These are phyloP conservation scores for Exutisphaerella laricina DNA, from an alignment of 2,329 filamentous ascomycete species.

Conservation along the genomic window DNA sequence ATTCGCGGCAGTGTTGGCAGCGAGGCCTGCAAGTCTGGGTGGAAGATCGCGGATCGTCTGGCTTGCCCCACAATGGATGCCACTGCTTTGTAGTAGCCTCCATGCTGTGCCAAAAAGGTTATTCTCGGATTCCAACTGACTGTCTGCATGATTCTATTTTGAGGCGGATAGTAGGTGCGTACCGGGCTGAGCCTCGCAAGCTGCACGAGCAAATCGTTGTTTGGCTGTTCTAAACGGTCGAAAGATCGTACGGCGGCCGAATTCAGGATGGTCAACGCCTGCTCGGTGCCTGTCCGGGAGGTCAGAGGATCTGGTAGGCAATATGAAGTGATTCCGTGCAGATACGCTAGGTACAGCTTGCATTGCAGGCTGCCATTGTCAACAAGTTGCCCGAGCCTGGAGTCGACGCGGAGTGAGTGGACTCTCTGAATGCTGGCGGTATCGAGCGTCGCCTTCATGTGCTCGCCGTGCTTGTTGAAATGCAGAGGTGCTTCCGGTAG, in stretches of 20 bases:
- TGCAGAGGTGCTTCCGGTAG: conserved; percentile 36
- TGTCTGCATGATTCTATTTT: conserved; percentile 40
- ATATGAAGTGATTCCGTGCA: conserved; percentile 58
- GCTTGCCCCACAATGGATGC: conserved; percentile 26
- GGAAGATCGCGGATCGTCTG: conserved; percentile 10
- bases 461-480: conserved; percentile 40
- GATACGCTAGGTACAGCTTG: conserved; percentile 37
- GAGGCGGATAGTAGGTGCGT: conserved; percentile 41
- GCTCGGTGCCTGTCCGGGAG: conserved; percentile 55
- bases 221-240: conserved; percentile 15
- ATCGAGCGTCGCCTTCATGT: conserved; percentile 33
- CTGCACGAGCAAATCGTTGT: conserved; percentile 20
- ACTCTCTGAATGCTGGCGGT: no score
- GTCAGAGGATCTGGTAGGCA: conserved; percentile 55
- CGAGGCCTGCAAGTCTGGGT: conserved; percentile 4
- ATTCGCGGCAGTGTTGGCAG: conserved; percentile 6
- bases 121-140: conserved; percentile 40
- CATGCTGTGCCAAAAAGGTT: conserved; percentile 39
- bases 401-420: no score
- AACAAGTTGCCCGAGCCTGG: conserved; percentile 52
- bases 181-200: conserved; percentile 34
- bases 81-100: conserved; percentile 28
- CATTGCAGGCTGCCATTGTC: conserved; percentile 47
- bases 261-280: conserved; percentile 33
- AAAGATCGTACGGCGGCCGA: conserved; percentile 23